These are phyloP conservation scores for Saccharomycopsis phalli DNA, from an alignment of 1,139 yeast species.

Conservation along the genomic window DNA sequence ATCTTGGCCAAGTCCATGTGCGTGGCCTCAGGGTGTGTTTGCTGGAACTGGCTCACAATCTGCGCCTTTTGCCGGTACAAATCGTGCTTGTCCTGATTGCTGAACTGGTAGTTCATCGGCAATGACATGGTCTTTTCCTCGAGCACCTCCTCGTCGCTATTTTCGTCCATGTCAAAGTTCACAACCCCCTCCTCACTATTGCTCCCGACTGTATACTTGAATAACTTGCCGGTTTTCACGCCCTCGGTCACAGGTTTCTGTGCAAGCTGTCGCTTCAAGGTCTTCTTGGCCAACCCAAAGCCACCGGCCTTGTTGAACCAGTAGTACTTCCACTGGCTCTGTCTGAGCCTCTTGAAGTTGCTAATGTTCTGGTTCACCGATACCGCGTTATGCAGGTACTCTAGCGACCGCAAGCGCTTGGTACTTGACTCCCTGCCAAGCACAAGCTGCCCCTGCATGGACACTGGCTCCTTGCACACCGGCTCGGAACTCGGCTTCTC, in stretches of 20 bases:
- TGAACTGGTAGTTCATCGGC: constrained; percentile 7
- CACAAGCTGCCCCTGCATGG: background rate
- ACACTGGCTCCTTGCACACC: background rate
- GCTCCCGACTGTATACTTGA: constrained; percentile 5
- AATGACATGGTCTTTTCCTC: constrained; percentile 9
- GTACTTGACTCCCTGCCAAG: constrained; percentile 2
- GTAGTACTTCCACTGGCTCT: constrained; percentile 17
- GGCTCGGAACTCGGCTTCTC: background rate
- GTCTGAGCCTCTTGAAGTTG: constrained; percentile 8
- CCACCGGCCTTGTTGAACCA: constrained; percentile 20
- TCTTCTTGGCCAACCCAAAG: constrained; percentile 6
- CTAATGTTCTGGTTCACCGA: constrained; percentile 16
- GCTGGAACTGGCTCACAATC: constrained; percentile 4
- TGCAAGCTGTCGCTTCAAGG: constrained; percentile 9
- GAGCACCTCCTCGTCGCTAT: constrained; percentile 15
- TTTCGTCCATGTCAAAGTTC: constrained; percentile 12
- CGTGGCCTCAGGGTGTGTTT: constrained; percentile 4
- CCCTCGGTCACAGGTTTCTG: background rate
- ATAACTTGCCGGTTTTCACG: constrained; percentile 10
- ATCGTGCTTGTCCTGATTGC: constrained; percentile 1
- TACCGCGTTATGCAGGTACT: constrained; percentile 16
- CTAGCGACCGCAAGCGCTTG: constrained; percentile 12
- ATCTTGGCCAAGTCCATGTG: constrained; percentile 6
- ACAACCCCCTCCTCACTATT: constrained; percentile 5
- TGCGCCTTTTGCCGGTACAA: constrained; percentile 6